Evolutionary conservation across 2,329 filamentous ascomycete species (phyloP).

Genomic region (Simplicillium aogashimaense): DNA sequence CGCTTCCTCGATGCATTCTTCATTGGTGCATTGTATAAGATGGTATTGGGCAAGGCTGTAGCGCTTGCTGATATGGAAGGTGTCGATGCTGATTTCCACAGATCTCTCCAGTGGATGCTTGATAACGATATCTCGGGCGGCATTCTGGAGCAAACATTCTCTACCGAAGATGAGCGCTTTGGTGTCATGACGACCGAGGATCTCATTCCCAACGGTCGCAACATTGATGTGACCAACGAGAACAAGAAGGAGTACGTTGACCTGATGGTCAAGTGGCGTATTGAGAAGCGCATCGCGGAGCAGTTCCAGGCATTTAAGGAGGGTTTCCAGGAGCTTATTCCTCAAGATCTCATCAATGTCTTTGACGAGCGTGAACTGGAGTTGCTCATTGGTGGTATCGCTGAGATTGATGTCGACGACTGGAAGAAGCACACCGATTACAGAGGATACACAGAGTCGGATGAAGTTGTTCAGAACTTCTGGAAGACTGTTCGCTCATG

Average conservation of each 20-base stretch:
- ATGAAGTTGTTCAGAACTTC: conserved; percentile 97
- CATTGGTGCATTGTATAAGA: conserved; percentile 98
- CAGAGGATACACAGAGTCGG: conserved; percentile 93
- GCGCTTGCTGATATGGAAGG: conserved; percentile 94
- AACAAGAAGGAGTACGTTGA: conserved; percentile 99
- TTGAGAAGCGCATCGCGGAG: conserved; percentile 95
- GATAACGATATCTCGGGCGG: conserved; percentile 93
- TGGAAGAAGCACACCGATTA: conserved; percentile 99
- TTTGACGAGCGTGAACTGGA: conserved; percentile 98
- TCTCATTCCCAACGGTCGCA: conserved; percentile 76
- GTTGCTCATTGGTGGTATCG: conserved; percentile 93
- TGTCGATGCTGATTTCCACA: conserved; percentile 95
- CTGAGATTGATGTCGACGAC: conserved; percentile 98
- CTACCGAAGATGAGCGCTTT: conserved; percentile 94
- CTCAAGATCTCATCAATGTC: conserved; percentile 91
- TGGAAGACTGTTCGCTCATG: conserved; percentile 95
- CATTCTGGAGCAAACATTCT: conserved; percentile 91
- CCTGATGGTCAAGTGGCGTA: conserved; percentile 97
- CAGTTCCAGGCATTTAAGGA: conserved; percentile 98
- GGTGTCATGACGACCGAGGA: conserved; percentile 92
- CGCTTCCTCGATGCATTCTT: conserved; percentile 98
- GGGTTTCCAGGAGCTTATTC: conserved; percentile 96
- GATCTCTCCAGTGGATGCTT: conserved; percentile 93
- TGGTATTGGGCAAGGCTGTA: conserved; percentile 93
- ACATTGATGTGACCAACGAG: conserved; percentile 95